Base-by-base conservation (phyloP, 164 flowering plant genomes). In the Sedum album region DNA sequence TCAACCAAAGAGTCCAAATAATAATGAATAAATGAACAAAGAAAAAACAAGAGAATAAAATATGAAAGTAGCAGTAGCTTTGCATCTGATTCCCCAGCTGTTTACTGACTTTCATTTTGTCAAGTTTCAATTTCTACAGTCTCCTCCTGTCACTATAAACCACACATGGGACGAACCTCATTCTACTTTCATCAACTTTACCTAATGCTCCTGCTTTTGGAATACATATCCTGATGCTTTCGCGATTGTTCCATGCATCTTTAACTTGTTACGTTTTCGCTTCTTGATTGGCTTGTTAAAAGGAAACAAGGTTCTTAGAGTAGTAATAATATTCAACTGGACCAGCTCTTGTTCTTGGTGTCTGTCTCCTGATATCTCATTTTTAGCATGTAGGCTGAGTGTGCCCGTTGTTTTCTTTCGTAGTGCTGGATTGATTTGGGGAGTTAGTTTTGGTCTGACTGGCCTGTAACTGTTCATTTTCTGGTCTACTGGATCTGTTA, bases 151-250 rank as follows among this genome's bases (percentile, higher is more conserved):
- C 51, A 46, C 21, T 46, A 18, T 18, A 46, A 46, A 46, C 3
- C 51, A n/a, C 51, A 46, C 51, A 46, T 46, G 51, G n/a, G 51
- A 15, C 51, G 51, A 46, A 46, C 51, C 51, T 17, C 51, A 46
- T 46, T 46, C 51, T 5, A 46, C 5, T 15, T 46, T 13, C 1
- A 46, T 4, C 4, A 18, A 21, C 10, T 51, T 51, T 48, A 21
- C 21, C 26, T 51, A 20, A 51, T 51, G 57, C 57, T 6, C 57
- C 6, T 51, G 26, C 57, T 51, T 51, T 51, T n/a, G 28, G 28
- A 51, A 51, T 51, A 9, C 57, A 51, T 51, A 51, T 51, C 57
- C 57, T 51, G 57, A 21, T 51, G 57, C 57, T 21, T 51, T 51
- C 7, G 26, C 26, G 9, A 51, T 5, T 51, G 57, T 6, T 51